A percentile compares a stretch with the other conserved stretches of the same genome.
Evolutionary conservation across 352 stramenopile genomes (phyloP).

Genomic region (Phytophthora melonis): DNA sequence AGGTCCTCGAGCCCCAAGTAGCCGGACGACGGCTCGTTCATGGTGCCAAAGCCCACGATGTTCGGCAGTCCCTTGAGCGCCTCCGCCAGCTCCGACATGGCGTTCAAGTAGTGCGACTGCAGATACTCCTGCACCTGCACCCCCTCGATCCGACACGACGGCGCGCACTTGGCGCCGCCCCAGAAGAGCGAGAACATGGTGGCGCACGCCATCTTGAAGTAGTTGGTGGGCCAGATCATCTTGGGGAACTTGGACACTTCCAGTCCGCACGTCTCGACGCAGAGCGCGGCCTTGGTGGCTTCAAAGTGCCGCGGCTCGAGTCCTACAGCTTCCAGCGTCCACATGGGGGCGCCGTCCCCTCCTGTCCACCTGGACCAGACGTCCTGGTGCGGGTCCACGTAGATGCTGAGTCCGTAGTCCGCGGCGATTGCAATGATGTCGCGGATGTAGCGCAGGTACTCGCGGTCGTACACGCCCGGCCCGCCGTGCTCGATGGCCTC

Average conservation of each 20-base stretch:
- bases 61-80: constrained; percentile 76
- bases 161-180: constrained; percentile 77
- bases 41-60: constrained; percentile 91
- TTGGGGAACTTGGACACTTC: constrained; percentile 68
- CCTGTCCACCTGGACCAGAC: constrained; percentile 93
- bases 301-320: constrained; percentile 83
- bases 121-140: constrained; percentile 88
- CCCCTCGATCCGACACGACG: constrained; percentile 71
- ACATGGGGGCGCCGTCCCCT: constrained; percentile 90
- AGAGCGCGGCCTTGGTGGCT: constrained; percentile 77
- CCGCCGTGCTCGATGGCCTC: constrained; percentile 91
- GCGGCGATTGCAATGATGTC: constrained; percentile 65
- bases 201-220: constrained; percentile 89
- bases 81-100: constrained; percentile 73
- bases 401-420: constrained; percentile 81
- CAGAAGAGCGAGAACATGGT: constrained; percentile 95
- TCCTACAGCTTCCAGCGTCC: constrained; percentile 86
- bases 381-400: constrained; percentile 94
- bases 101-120: constrained; percentile 88
- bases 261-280: constrained; percentile 65
- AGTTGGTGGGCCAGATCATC: constrained; percentile 95
- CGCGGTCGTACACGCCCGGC: constrained; percentile 82
- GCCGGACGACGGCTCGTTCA: constrained; percentile 91
- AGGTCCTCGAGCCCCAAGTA: constrained; percentile 81
- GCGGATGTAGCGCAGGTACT: constrained; percentile 87